Conservation (phyloP, 352 stramenopile genomes). For the Globisporangium nodosum region DNA sequence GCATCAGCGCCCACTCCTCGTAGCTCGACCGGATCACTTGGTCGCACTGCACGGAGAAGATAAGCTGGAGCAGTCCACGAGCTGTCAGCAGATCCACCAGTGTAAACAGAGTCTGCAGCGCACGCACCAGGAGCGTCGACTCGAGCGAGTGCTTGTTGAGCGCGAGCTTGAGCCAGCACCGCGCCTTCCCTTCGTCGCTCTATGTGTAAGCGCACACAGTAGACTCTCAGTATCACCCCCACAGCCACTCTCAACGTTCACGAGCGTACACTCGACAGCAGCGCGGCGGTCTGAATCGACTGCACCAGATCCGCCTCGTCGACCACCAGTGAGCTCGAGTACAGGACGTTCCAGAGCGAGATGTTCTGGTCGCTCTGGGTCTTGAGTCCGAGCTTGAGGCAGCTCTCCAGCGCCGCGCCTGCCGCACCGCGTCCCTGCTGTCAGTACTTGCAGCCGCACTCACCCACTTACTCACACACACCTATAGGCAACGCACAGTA, state of each 20-base stretch:
- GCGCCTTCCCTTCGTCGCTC: constrained; percentile 57
- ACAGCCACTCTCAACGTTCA: background rate
- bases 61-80: constrained; percentile 33
- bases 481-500: constrained; percentile 30
- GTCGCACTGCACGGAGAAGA: constrained; percentile 71
- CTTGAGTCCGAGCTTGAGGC: constrained; percentile 54
- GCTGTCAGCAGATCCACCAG: background rate
- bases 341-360: constrained; percentile 72
- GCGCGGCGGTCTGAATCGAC: constrained; percentile 56
- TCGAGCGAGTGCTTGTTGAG: constrained; percentile 79
- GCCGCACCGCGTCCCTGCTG: background rate
- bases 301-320: constrained; percentile 67
- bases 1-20: constrained; percentile 78
- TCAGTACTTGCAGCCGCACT: background rate
- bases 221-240: background rate
- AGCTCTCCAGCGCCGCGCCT: constrained; percentile 57
- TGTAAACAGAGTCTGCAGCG: background rate
- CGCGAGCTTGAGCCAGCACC: constrained; percentile 76
- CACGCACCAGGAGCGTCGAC: constrained; percentile 61
- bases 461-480: background rate
- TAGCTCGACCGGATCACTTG: constrained; percentile 70
- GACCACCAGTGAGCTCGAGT: constrained; percentile 66
- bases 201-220: constrained; percentile 9
- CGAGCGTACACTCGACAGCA: constrained; percentile 52
- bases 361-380: constrained; percentile 33